Evolutionary conservation across 2,329 filamentous ascomycete genomes (phyloP).

Genomic region (Cryphonectria nitschkei): DNA sequence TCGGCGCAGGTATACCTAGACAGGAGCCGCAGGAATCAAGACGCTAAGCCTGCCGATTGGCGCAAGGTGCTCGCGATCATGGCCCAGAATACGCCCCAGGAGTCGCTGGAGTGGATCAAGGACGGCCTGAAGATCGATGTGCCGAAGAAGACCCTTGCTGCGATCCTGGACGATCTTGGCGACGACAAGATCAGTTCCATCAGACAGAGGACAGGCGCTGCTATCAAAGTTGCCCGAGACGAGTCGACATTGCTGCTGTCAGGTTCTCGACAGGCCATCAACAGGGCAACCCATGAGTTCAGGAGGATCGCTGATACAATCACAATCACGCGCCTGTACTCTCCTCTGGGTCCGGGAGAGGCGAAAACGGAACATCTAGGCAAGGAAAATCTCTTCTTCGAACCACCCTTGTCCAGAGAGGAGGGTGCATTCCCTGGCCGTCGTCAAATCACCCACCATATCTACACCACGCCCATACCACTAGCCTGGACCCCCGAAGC

Average conservation of each 20-base stretch:
- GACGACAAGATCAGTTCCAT: constrained; percentile 36
- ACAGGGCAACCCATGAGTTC: constrained; percentile 33
- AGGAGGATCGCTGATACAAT: constrained; percentile 27
- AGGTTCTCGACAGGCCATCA: constrained; percentile 31
- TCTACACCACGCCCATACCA: constrained; percentile 18
- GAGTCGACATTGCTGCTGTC: constrained; percentile 34
- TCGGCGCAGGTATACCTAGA: constrained; percentile 44
- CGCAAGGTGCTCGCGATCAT: constrained; percentile 44
- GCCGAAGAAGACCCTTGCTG: constrained; percentile 29
- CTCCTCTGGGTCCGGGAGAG: constrained; percentile 12
- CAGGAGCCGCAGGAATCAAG: constrained; percentile 34
- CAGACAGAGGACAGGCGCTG: constrained; percentile 34
- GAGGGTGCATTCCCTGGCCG: constrained; percentile 16
- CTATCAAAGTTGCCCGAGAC: constrained; percentile 32
- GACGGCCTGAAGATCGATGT: constrained; percentile 36
- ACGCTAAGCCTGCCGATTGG: constrained; percentile 41
- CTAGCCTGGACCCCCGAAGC: constrained; percentile 31
- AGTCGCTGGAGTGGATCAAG: constrained; percentile 21
- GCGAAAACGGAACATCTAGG: constrained; percentile 3
- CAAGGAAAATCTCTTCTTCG: constrained; percentile 11
- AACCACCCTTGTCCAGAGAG: constrained; percentile 22
- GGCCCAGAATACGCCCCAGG: constrained; percentile 40
- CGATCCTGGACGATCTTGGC: constrained; percentile 21
- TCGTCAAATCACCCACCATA: constrained; percentile 3
- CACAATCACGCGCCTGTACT: constrained; percentile 28